Conservation (phyloP, 2,329 filamentous ascomycete genomes). For the Ilyonectria mors-panacis region DNA sequence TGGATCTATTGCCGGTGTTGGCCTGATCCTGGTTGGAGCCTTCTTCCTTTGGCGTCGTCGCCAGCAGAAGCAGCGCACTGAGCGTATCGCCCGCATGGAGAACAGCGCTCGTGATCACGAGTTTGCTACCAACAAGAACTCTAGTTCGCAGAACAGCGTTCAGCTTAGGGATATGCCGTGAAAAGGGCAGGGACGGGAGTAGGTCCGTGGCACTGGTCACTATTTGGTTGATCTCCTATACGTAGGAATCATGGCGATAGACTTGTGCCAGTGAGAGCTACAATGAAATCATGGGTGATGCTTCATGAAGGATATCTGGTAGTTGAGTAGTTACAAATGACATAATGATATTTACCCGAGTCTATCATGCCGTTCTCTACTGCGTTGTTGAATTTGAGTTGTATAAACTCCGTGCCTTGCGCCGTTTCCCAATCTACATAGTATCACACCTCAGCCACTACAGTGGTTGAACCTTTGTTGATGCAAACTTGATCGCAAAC, state of each 20-base stretch:
- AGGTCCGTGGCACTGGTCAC: background rate
- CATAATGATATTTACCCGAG: background rate
- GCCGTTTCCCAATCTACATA: too few relatives aligned
- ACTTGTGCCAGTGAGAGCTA: background rate
- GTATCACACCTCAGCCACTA: too few relatives aligned
- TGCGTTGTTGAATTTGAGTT: background rate
- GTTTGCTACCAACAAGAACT: slow-evolving; percentile 9
- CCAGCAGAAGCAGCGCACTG: slow-evolving; percentile 40
- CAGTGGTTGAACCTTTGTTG: too few relatives aligned
- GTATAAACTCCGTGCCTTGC: background rate
- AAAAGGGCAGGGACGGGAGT: background rate
- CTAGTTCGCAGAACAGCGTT: slow-evolving; percentile 9
- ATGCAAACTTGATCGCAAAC: background rate
- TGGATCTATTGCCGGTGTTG: slow-evolving; percentile 74
- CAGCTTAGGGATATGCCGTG: slow-evolving; percentile 4
- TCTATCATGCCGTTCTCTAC: too few relatives aligned
- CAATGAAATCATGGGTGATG: background rate
- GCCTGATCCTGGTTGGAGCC: slow-evolving; percentile 70
- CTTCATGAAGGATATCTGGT: background rate
- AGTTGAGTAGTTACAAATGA: background rate
- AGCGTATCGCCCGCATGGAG: slow-evolving; percentile 18
- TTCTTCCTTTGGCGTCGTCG: slow-evolving; percentile 66
- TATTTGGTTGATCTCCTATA: background rate
- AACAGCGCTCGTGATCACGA: slow-evolving; percentile 5
- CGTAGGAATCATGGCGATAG: background rate